Conservation (phyloP, 2,329 filamentous ascomycete genomes). For the Didymella lethalis region DNA sequence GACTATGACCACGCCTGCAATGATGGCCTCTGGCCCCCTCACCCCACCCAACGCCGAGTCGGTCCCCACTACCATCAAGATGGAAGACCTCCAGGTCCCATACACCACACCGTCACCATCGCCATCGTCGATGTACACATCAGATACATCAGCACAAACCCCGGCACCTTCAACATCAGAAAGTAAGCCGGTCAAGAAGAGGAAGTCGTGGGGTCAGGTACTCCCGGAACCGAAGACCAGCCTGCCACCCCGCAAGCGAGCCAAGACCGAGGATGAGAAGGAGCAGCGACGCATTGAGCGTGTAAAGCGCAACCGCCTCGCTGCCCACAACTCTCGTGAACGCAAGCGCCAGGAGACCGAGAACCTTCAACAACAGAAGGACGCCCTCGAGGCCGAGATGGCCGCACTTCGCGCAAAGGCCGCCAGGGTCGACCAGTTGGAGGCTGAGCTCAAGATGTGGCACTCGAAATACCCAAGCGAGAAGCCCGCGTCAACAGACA, state of each 20-base stretch:
- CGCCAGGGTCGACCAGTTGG: constrained; percentile 59
- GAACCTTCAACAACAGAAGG: constrained; percentile 73
- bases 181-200: constrained; percentile 80
- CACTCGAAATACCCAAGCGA: constrained; percentile 45
- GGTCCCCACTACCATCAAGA: constrained; percentile 50
- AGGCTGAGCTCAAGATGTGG: constrained; percentile 56
- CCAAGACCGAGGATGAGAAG: constrained; percentile 98
- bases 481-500: constrained; percentile 30
- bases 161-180: constrained; percentile 33
- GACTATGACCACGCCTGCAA: constrained; percentile 35
- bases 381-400: constrained; percentile 69
- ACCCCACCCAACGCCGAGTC: constrained; percentile 36
- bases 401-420: constrained; percentile 61
- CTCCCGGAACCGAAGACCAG: constrained; percentile 96
- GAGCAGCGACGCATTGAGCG: constrained; percentile 97
- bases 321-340: constrained; percentile 95
- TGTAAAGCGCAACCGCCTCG: constrained; percentile 93
- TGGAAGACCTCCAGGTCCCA: constrained; percentile 51
- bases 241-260: constrained; percentile 92
- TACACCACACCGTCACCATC: constrained; percentile 35
- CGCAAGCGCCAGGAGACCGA: constrained; percentile 92
- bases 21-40: constrained; percentile 35
- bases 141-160: constrained; percentile 30
- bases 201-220: constrained; percentile 98
- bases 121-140: constrained; percentile 28